Percentiles rank a stretch among this genome's conserved stretches.
phyloP scores from a whole-genome alignment of 371 early-diverging fungal species.

The Haplosporangium sp. region DNA sequence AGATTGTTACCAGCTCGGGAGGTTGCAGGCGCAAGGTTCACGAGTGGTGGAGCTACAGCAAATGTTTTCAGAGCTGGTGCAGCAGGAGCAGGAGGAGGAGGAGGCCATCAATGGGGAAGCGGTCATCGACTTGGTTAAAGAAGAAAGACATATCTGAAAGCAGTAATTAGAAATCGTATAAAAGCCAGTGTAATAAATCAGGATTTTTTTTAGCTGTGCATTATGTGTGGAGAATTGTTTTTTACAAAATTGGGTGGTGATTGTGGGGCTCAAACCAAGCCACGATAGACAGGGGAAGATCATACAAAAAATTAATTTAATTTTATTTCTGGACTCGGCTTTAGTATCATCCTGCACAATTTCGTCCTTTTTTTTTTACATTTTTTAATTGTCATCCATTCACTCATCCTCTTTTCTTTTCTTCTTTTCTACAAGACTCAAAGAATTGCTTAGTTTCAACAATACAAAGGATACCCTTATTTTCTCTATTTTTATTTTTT shows the following conservation, averaged over 20 bases:
- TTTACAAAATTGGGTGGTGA: not conserved
- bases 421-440: no score
- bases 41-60: conserved; percentile 26
- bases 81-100: conserved; percentile 19
- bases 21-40: conserved; percentile 34
- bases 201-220: not conserved
- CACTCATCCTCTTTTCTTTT: not conserved
- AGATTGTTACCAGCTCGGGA: conserved; percentile 59
- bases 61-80: conserved; percentile 23
- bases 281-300: not conserved
- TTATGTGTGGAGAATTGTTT: not conserved
- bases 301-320: not conserved
- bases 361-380: not conserved
- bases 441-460: no score
- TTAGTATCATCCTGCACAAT: conserved; percentile 4
- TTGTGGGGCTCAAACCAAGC: conserved; percentile 1
- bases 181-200: not conserved
- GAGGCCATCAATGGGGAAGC: conserved; percentile 61
- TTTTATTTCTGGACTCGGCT: not conserved
- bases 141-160: not conserved
- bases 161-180: not conserved
- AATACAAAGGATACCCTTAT: no score
- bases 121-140: conserved; percentile 60
- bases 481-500: no score
- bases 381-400: not conserved